Evolutionary conservation across 2,329 filamentous ascomycete genomes (phyloP), one percentile per base, ranked within the genome.

Genomic region (Colletotrichum liriopes): DNA sequence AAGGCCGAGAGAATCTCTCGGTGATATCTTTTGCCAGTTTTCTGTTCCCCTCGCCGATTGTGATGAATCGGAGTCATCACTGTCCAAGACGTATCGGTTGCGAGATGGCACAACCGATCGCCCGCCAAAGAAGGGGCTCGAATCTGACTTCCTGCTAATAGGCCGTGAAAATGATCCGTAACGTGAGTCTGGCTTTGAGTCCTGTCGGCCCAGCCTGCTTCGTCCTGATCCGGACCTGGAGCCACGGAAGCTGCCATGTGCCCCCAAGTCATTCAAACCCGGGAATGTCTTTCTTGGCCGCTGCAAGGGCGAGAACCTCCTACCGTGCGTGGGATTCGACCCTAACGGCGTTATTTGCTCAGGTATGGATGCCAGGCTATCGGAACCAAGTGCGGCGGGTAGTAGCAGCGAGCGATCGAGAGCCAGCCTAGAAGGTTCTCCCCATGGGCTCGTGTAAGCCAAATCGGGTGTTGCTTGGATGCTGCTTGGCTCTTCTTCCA

Each of bases 381-480:
- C 67, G 5, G 66, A 73, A 43, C 45, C 63, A 29, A 68, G 14
- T 51, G 39, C 35, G 11, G 71, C 29, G 58, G 73, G 37, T 18
- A 56, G 35, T n/a, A 52, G 41, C 47, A 23, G n/a, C 12, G 55
- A 62, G 23, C 60, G 45, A 41, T 69, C 60, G 9, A 65, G 65
- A 39, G 47, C 60, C 32, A 65, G 26, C 32, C 70, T 70, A 16
- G 70, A 72, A 20, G 70, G 70, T n/a, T 72, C 70, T 41, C 66
- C 54, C 70, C 70, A 68, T 20, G 67, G 64, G 43, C 59, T 71
- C 39, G 45, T 65, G 70, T 77, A 77, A 18, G 76, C 74, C 18
- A 73, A 71, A 1, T 76, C 76, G 4, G 77, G 75, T 3, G 75
- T 77, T n/a, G 67, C 75, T 49, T 76, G 75, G 23, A 78, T 74